Evolutionary conservation across 1,284 basidiomycete genomes (phyloP), one percentile per base, ranked within the genome.

Genomic region (Abortiporus biennis): DNA sequence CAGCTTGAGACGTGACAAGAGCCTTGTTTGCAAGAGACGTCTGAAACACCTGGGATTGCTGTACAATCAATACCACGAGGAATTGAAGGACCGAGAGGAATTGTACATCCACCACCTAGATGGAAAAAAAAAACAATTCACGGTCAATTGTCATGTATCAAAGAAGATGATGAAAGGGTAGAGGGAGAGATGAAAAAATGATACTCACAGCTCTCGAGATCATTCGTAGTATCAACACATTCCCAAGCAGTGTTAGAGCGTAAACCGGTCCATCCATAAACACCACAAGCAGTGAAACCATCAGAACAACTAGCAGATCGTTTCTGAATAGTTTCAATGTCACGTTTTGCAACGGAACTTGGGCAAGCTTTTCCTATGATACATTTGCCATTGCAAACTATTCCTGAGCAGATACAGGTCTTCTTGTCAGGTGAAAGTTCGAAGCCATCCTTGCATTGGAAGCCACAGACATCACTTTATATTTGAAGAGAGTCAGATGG

Each of bases 181-280:
- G 13, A n/a, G 31, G 6, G 4, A 24, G 23, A 4, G 8, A 16
- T 9, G 3, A 24, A 21, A n/a, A 66, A 36, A 22, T 9, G 29
- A 16, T 15, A 42, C 71, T 43, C 40, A 74, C 74, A 76, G 57
- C 71, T 74, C 51, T 74, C 71, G 9, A 74, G 58, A 38, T 74
- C 68, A 29, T 50, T 62, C 38, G 57, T 51, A 3, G 65, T 67
- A 47, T 75, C 55, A 37, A 76, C 50, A 45, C 72, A 75, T 45
- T 75, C 72, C 64, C 64, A 73, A 1, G 66, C 58, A 6, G 57
- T n/a, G n/a, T n/a, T n/a, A n/a, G n/a, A 29, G 8, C 27, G 53
- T 6, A 50, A 50, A 5, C 48, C 42, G 3, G 32, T 2, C 17
- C 38, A 35, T 22, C 67, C 64, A 23, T 57, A 59, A 36, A 72